phyloP scores from a whole-genome alignment of 1,284 basidiomycete genomes.

The Naganishia albida region DNA sequence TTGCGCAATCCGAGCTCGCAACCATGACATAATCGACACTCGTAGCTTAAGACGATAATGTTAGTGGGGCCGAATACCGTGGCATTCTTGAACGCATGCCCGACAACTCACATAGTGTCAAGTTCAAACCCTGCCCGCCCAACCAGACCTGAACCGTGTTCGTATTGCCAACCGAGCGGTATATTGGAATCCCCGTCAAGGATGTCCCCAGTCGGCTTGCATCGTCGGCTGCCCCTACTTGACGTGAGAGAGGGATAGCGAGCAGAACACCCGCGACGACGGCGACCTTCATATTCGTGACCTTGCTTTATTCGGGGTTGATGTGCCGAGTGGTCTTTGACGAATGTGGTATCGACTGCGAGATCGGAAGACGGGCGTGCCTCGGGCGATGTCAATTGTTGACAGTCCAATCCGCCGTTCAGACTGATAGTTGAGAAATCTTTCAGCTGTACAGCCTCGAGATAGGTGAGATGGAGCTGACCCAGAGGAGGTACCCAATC shows the following conservation, averaged over 20 bases:
- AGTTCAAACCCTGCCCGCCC: slow-evolving; percentile 41
- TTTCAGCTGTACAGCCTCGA: no score
- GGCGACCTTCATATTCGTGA: neutral
- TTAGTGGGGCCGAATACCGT: neutral
- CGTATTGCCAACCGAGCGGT: slow-evolving; percentile 40
- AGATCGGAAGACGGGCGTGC: no score
- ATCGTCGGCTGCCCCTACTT: slow-evolving; percentile 10
- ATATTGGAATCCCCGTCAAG: slow-evolving; percentile 42
- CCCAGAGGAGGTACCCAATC: no score
- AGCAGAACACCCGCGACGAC: neutral
- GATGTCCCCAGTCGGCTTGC: slow-evolving; percentile 37
- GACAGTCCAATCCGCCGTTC: no score
- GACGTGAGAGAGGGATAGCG: neutral
- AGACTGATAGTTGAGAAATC: no score
- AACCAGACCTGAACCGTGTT: slow-evolving; percentile 43
- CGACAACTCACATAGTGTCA: slow-evolving; percentile 46
- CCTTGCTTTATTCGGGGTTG: no score
- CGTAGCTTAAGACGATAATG: slow-evolving; percentile 43
- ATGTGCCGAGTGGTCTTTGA: no score
- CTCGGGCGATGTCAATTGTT: no score
- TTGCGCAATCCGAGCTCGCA: slow-evolving; percentile 37
- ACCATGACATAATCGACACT: slow-evolving; percentile 47
- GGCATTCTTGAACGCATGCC: no score
- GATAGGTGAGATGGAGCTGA: no score
- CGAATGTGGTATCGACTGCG: no score